These are phyloP conservation scores for Vitis rupestris DNA, from an alignment of 164 flowering plant species.

Conservation along the genomic window DNA sequence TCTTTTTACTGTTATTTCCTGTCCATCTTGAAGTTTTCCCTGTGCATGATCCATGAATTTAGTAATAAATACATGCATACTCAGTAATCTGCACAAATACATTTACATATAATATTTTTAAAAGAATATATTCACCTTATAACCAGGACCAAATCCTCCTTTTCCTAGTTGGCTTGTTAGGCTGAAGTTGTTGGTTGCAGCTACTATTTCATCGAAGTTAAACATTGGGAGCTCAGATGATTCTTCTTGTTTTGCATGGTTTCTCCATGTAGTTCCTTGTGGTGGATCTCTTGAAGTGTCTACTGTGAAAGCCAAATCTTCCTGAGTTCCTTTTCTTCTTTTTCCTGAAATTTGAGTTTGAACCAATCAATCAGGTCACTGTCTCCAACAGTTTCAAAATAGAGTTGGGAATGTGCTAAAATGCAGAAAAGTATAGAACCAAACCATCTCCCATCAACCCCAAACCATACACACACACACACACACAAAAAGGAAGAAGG, in stretches of 20 bases:
- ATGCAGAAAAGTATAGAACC: no score
- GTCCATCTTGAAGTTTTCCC: conserved; percentile 14
- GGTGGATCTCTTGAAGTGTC: no score
- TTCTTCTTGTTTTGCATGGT: neutral
- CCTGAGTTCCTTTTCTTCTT: no score
- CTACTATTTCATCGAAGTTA: neutral
- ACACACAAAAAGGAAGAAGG: no score
- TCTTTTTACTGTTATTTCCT: conserved; percentile 14
- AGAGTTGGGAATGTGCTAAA: no score
- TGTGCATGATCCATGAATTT: neutral
- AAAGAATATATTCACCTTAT: conserved; percentile 4
- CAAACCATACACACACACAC: no score
- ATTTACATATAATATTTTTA: no score
- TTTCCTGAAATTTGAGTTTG: no score
- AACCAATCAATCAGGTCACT: no score
- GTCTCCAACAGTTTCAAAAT: no score
- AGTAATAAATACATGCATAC: neutral
- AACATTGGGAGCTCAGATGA: neutral
- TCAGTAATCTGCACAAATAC: neutral
- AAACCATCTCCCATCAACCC: no score
- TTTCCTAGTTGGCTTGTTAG: conserved; percentile 4
- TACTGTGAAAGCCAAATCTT: no score
- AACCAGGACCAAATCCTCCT: conserved; percentile 19
- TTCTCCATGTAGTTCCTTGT: neutral
- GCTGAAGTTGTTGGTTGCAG: conserved; percentile 12